Base-by-base conservation (phyloP, 2,329 filamentous ascomycete genomes). In the Trichophyton benhamiae region DNA sequence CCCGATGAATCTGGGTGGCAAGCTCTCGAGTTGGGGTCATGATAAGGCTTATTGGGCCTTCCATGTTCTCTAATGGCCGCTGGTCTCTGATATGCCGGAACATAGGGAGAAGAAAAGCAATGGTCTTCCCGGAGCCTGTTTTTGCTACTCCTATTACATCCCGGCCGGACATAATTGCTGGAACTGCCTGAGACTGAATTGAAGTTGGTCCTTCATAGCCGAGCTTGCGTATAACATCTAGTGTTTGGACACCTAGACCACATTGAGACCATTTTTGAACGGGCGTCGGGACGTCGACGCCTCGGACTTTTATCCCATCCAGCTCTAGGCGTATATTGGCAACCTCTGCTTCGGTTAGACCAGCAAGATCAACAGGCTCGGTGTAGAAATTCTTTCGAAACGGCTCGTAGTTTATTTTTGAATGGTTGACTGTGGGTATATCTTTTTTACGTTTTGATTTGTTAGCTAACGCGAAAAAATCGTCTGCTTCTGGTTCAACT, bases 11-110 rank as follows among this genome's bases (percentile, higher is more conserved):
- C 72, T 99, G 94, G 1, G 88, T 88, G 3, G 91, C 91, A 65
- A 99, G 79, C 75, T 99, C 94, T 73, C 94, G 86, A 2, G 94
- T 99, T 0, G 94, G 94, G 11, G 92, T 94, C 81, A 99, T 88
- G 65, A 99, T 88, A 59, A 99, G 75, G 9, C 87, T 86, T 59
- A 99, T 84, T 0, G 94, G 90, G 0, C 94, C 94, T 71, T 99
- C 94, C 64, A 87, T 85, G 49, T 88, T 85, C 68, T 88, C 88
- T 17, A 96, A 78, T 0, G 88, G 85, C 58, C 85, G 81, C 72
- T 99, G 94, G 70, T 97, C 94, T 74, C 92, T 94, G 76, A 97
- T 96, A 72, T 99, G 94, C 61, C 94, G 85, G 72, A 99, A 96
- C 90, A 97, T 96, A 42, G 94, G 94, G 52, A 99, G 82, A 33